These are phyloP conservation scores for Globisporangium orthogonon DNA, from an alignment of 352 stramenopile genomes.

Conservation along the genomic window DNA sequence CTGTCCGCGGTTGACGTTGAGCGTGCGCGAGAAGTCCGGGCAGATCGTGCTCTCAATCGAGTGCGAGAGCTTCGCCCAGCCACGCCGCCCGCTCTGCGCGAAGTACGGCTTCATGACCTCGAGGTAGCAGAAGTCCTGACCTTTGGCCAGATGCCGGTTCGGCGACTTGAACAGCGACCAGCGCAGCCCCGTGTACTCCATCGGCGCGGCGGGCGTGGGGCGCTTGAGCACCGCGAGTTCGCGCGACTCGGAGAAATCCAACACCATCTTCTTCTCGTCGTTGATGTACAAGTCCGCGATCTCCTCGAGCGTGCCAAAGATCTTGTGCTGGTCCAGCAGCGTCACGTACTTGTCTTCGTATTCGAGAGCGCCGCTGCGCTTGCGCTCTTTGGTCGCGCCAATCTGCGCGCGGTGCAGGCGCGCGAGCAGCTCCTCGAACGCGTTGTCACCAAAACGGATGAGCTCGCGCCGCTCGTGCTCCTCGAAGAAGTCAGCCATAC, in stretches of 20 bases:
- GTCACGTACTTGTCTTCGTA: slow-evolving; percentile 36
- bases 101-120: slow-evolving; percentile 67
- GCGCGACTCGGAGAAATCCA: slow-evolving; percentile 66
- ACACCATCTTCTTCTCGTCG: slow-evolving; percentile 57
- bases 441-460: slow-evolving; percentile 28
- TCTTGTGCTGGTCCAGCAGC: slow-evolving; percentile 42
- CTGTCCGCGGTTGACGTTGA: slow-evolving; percentile 39
- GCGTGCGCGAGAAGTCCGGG: slow-evolving; percentile 34
- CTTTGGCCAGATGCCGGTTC: slow-evolving; percentile 39
- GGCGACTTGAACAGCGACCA: slow-evolving; percentile 67
- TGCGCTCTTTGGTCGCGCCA: neutral
- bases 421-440: slow-evolving; percentile 38
- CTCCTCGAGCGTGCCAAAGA: slow-evolving; percentile 60
- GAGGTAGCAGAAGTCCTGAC: slow-evolving; percentile 74
- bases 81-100: slow-evolving; percentile 40
- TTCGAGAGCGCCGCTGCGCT: slow-evolving; percentile 14
- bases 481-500: slow-evolving; percentile 17
- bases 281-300: slow-evolving; percentile 61
- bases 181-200: slow-evolving; percentile 55
- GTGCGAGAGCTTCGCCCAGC: slow-evolving; percentile 64
- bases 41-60: slow-evolving; percentile 64
- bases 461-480: slow-evolving; percentile 36
- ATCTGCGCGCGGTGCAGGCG: slow-evolving; percentile 27
- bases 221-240: slow-evolving; percentile 44
- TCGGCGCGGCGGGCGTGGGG: slow-evolving; percentile 22